Evolutionary conservation across 2,329 filamentous ascomycete species (phyloP).

Genomic region (Trichoderma atrobrunneum): DNA sequence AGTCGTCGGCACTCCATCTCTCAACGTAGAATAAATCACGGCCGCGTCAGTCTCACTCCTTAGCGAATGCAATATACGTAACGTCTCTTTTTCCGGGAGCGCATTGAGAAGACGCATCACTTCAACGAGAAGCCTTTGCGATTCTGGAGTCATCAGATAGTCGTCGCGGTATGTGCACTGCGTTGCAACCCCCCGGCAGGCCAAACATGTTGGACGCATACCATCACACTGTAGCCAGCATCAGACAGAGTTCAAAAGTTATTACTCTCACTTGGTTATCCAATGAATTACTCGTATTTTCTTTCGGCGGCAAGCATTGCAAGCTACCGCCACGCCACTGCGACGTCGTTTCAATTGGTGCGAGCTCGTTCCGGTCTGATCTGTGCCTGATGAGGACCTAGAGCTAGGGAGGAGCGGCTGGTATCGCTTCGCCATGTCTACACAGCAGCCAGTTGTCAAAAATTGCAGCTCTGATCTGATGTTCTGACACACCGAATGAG

Average conservation of each 20-base stretch:
- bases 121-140: slow-evolving; percentile 21
- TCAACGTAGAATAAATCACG: slow-evolving; percentile 24
- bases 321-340: neutral
- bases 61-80: slow-evolving; percentile 24
- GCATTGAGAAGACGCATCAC: slow-evolving; percentile 28
- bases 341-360: neutral
- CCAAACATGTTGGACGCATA: slow-evolving; percentile 22
- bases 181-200: slow-evolving; percentile 20
- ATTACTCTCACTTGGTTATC: neutral
- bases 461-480: neutral
- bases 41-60: slow-evolving; percentile 25
- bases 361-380: neutral
- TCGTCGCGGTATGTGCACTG: slow-evolving; percentile 24
- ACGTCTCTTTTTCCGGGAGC: slow-evolving; percentile 23
- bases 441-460: neutral
- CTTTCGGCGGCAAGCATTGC: neutral
- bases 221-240: slow-evolving; percentile 24
- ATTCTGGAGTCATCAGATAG: slow-evolving; percentile 12
- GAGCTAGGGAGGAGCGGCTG: neutral
- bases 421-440: neutral
- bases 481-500: neutral
- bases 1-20: neutral
- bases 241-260: neutral
- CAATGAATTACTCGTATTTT: neutral
- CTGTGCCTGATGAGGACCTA: neutral